Base-by-base conservation (phyloP, 2,329 filamentous ascomycete species). In the Phaeosphaeria sp. region DNA sequence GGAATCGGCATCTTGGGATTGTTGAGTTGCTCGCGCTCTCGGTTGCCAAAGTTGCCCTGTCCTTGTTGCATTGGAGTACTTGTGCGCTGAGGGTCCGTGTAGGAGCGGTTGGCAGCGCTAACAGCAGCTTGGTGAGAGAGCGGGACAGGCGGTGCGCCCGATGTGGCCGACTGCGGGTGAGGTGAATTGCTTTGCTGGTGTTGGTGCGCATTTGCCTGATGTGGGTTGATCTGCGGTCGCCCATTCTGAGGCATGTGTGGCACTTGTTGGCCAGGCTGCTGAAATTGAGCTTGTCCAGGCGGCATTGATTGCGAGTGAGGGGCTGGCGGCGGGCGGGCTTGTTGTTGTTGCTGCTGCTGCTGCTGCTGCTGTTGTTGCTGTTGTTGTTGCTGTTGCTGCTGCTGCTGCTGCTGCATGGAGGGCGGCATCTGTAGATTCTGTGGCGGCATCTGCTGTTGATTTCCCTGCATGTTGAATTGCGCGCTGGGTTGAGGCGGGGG, bases 1-100 rank as follows among this genome's bases (percentile, higher is more conserved):
- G 92, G 89, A 50, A 96, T 96, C 0, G 89, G 89, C 81, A 95
- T 90, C 74, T 92, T 93, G 46, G 83, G 80, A 65, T 84, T 85
- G 79, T 74, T 73, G 49, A 76, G 69, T 60, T 76, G 75, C 56
- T 78, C 74, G 53, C 74, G 73, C 56, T 76, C 72, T 22, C 73
- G 73, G 53, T 69, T 76, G 43, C 72, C 74, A 46, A 77, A 77
- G 58, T 61, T 72, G 36, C 71, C 64, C 44, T 71, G 69, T 13
- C 66, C 66, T 49, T 62, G 64, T 50, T 75, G 72, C 64, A 76
- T 69, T 11, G 75, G 75, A 6, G 74, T 75, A 22, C 65, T 63
- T 46, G 73, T 72, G 58, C 73, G 73, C 50, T 70, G 72, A 43
- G 71, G 68, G 18, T 75, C 71, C 39, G 68, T 70, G 63, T 79